Evolutionary conservation across 2,329 filamentous ascomycete species (phyloP).

Genomic region (Sarocladium kiliense): DNA sequence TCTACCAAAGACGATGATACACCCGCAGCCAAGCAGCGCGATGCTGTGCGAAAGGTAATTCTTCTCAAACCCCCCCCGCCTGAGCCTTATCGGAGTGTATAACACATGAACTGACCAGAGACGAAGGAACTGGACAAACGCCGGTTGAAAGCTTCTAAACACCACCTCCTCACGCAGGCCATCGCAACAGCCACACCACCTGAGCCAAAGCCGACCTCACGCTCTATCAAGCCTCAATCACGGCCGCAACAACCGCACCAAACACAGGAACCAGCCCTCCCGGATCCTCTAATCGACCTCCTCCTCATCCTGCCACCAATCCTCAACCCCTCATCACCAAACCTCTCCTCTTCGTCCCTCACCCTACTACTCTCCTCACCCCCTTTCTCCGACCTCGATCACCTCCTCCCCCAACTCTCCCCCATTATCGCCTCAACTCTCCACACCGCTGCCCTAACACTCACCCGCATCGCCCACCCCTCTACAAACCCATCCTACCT

Average conservation of each 20-base stretch:
- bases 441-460: conserved; percentile 39
- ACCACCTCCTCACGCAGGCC: conserved; percentile 45
- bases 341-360: conserved; percentile 22
- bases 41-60: conserved; percentile 42
- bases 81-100: no score
- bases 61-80: conserved; percentile 14
- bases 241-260: conserved; percentile 14
- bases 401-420: conserved; percentile 42
- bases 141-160: conserved; percentile 43
- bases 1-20: conserved; percentile 49
- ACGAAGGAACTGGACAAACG: conserved; percentile 43
- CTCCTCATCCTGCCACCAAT: conserved; percentile 50
- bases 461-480: conserved; percentile 44
- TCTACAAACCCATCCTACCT: conserved; percentile 49
- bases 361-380: conserved; percentile 43
- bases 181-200: conserved; percentile 39
- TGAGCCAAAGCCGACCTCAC: conserved; percentile 13
- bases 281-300: conserved; percentile 45
- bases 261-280: conserved; percentile 20
- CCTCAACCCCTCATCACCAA: conserved; percentile 28
- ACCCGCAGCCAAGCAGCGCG: conserved; percentile 40
- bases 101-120: not conserved
- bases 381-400: conserved; percentile 42
- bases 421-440: conserved; percentile 44
- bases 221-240: conserved; percentile 15